Conservation (phyloP, 1,284 basidiomycete species). For the Vanrija sp. region DNA sequence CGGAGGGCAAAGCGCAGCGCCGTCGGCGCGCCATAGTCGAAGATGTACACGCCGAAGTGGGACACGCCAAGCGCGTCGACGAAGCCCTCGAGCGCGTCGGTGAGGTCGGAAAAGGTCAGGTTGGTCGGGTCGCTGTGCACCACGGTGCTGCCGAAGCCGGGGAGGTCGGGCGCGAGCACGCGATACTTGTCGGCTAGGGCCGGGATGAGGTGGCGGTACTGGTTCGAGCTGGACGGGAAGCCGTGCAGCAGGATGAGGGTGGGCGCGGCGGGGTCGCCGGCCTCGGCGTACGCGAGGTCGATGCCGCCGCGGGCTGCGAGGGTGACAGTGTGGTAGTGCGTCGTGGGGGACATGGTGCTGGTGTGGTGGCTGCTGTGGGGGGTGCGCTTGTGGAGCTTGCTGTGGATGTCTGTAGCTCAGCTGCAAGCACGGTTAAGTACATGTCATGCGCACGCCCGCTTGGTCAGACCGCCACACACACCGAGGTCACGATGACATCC, state of each 20-base stretch:
- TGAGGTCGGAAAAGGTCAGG: conserved; percentile 50
- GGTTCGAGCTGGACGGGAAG: conserved; percentile 53
- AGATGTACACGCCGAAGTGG: conserved; percentile 53
- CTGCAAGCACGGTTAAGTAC: too few relatives aligned
- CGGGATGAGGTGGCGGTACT: conserved; percentile 55
- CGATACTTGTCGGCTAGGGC: conserved; percentile 50
- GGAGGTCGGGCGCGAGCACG: conserved; percentile 55
- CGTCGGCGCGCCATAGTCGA: conserved; percentile 55
- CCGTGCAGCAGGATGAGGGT: conserved; percentile 54
- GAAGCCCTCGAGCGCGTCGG: conserved; percentile 50
- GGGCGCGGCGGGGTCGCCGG: conserved; percentile 42
- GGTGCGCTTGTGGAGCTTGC: too few relatives aligned
- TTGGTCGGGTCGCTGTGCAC: conserved; percentile 44
- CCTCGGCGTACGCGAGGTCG: conserved; percentile 52
- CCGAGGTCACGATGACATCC: too few relatives aligned
- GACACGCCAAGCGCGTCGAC: conserved; percentile 49
- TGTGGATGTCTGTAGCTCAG: too few relatives aligned
- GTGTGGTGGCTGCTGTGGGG: too few relatives aligned
- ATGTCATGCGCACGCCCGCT: too few relatives aligned
- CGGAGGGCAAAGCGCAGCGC: conserved; percentile 50
- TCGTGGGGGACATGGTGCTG: too few relatives aligned
- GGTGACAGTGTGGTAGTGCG: conserved; percentile 6
- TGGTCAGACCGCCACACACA: too few relatives aligned
- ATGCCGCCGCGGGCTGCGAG: conserved; percentile 14
- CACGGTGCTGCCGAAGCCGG: conserved; percentile 55